Evolutionary conservation across 805 yeast genomes (phyloP), one percentile per base, ranked within the genome.

Genomic region (Starmera amethionina): DNA sequence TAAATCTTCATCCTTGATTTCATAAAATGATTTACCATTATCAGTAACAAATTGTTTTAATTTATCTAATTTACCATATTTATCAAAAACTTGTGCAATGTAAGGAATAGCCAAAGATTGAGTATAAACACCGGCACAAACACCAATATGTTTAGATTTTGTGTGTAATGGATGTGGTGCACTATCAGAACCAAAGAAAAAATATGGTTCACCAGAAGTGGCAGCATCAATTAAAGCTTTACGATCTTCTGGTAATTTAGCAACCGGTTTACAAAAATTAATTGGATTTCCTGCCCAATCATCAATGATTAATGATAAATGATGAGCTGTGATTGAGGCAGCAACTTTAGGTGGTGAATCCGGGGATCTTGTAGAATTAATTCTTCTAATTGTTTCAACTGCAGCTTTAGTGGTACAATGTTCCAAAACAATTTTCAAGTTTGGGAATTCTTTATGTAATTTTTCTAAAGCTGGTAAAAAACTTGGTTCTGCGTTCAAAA

Each of bases 61-160:
- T 42, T 73, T 74, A 35, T 80, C 80, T 35, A 93, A 63, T 45
- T 77, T 73, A 12, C 73, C 79, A 15, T 63, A 70, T 40, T 69
- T 60, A 25, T 84, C 95, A 54, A 94, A 93, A 1, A 84, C 75
- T 59, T 89, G 82, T 3, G 97, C 97, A 25, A 93, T 64, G 48
- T 90, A 93, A 8, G 88, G 69, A 15, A 93, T 61, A 2, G 83
- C 95, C 50, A 75, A 75, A 18, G 85, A 73, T 60, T 93, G 98
- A 2, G 97, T 85, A 63, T 75, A 93, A 8, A 93, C 96, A 55
- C 99, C 99, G n/a, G 99, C 99, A 54, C 97, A 87, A 14, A 90
- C 97, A 18, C 89, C 90, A 31, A 69, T 65, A 49, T 77, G 87
- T 45, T 73, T 80, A 22, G 85, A 70, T 62, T 94, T 94, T 44